Evolutionary conservation across 371 early-diverging fungal genomes (phyloP).

Genomic region (Mortierella polycephala): DNA sequence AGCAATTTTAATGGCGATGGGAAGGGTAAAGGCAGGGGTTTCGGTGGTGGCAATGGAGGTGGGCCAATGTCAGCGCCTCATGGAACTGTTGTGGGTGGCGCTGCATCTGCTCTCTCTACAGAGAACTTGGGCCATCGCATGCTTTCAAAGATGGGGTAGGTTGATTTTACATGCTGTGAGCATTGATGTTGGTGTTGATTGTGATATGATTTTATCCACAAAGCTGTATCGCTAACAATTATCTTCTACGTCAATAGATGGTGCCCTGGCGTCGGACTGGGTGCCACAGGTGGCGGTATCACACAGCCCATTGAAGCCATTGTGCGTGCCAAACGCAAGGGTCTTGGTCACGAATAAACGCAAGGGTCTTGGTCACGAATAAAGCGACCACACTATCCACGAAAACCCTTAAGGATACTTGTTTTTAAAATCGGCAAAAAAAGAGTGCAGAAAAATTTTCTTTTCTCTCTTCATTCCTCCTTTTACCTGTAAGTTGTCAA

Average conservation of each 20-base stretch:
- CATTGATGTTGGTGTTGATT: neutral
- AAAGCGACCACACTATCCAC: neutral
- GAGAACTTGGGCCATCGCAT: conserved; percentile 84
- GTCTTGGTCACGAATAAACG: conserved; percentile 74
- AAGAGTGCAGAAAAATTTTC: neutral
- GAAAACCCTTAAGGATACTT: neutral
- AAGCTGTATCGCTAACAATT: neutral
- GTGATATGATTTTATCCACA: too few species aligned
- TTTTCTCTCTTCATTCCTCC: conserved; percentile 16
- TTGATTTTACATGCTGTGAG: neutral
- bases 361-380: too few species aligned
- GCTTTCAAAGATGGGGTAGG: conserved; percentile 84
- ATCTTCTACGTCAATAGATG: conserved; percentile 56
- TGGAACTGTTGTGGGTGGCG: conserved; percentile 77
- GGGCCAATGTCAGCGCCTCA: conserved; percentile 33
- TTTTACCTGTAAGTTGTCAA: neutral
- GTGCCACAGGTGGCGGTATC: conserved; percentile 82
- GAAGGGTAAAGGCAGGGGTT: conserved; percentile 24
- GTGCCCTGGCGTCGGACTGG: conserved; percentile 86
- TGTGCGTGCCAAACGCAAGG: conserved; percentile 76
- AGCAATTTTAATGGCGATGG: conserved; percentile 13
- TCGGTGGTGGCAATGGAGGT: conserved; percentile 6
- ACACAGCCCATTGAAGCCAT: conserved; percentile 87
- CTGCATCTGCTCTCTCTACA: conserved; percentile 70
- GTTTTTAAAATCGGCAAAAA: neutral